These are phyloP conservation scores for Picea sitchensis DNA, from an alignment of 75 land plant species.

Conservation along the genomic window DNA sequence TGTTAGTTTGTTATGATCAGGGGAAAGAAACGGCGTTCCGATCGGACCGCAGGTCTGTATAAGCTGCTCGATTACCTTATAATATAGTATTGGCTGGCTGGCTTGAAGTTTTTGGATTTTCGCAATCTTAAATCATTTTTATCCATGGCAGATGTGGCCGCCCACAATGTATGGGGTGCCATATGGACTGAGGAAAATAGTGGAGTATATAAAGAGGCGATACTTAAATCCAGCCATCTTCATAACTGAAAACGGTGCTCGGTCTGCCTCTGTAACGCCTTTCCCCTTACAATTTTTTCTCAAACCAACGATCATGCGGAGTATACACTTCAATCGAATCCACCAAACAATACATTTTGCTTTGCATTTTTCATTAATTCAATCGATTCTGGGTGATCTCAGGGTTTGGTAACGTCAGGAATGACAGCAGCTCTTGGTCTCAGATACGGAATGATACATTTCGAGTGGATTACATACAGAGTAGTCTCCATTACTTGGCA, in stretches of 20 bases:
- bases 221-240: conserved; percentile 25
- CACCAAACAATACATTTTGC: too few species aligned
- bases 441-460: neutral
- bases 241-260: conserved; percentile 34
- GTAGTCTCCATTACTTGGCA: neutral
- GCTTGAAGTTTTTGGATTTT: neutral
- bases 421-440: neutral
- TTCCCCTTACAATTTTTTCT: neutral
- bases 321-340: too few species aligned
- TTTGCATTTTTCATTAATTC: too few species aligned
- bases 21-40: conserved; percentile 23
- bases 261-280: neutral
- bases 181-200: conserved; percentile 18
- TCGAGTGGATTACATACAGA: neutral
- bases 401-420: neutral
- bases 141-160: conserved; percentile 16
- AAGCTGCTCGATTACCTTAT: neutral
- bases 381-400: too few species aligned
- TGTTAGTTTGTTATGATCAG: conserved; percentile 10
- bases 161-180: conserved; percentile 17
- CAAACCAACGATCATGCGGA: too few species aligned
- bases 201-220: conserved; percentile 12
- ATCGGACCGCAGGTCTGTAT: conserved; percentile 39
- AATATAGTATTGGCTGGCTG: neutral
- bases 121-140: too few species aligned